These are phyloP conservation scores for Plasmopara viticola DNA, from an alignment of 352 stramenopile genomes.

Conservation along the genomic window DNA sequence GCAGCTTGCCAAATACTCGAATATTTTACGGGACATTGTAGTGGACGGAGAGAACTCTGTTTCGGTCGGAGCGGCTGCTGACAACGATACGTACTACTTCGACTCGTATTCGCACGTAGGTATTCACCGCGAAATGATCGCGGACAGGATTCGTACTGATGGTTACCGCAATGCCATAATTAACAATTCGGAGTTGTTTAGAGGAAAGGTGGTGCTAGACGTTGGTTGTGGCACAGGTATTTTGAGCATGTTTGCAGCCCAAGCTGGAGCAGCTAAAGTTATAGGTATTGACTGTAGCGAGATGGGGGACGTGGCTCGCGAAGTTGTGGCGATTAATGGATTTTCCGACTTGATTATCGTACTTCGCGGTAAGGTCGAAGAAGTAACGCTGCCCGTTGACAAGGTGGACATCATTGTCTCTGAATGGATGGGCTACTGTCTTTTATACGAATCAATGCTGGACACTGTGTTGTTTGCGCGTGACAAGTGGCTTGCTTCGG, in stretches of 20 bases:
- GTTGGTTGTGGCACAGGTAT: slow-evolving; percentile 97
- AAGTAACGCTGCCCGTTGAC: slow-evolving; percentile 90
- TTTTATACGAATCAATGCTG: slow-evolving; percentile 98
- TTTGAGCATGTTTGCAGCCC: slow-evolving; percentile 95
- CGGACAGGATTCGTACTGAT: slow-evolving; percentile 88
- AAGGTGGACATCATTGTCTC: slow-evolving; percentile 97
- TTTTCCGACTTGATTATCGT: slow-evolving; percentile 90
- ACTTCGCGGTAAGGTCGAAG: slow-evolving; percentile 93
- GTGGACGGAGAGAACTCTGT: slow-evolving; percentile 41
- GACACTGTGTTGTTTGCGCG: slow-evolving; percentile 94
- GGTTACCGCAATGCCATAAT: slow-evolving; percentile 97
- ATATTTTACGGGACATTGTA: slow-evolving; percentile 64
- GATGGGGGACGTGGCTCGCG: slow-evolving; percentile 90
- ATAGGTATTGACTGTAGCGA: slow-evolving; percentile 94
- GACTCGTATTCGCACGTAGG: slow-evolving; percentile 98
- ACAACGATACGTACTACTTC: slow-evolving; percentile 95
- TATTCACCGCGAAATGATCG: slow-evolving; percentile 97
- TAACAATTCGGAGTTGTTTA: slow-evolving; percentile 95
- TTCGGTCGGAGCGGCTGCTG: slow-evolving; percentile 28
- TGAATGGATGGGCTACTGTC: slow-evolving; percentile 98
- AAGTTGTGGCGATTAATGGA: slow-evolving; percentile 94
- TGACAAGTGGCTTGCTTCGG: slow-evolving; percentile 93
- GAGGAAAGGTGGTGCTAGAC: slow-evolving; percentile 96
- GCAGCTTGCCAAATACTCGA: slow-evolving; percentile 68
- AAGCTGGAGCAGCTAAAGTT: slow-evolving; percentile 86